Evolutionary conservation across 2,329 filamentous ascomycete genomes (phyloP), one percentile per base, ranked within the genome.

Genomic region (Apiospora aurea): DNA sequence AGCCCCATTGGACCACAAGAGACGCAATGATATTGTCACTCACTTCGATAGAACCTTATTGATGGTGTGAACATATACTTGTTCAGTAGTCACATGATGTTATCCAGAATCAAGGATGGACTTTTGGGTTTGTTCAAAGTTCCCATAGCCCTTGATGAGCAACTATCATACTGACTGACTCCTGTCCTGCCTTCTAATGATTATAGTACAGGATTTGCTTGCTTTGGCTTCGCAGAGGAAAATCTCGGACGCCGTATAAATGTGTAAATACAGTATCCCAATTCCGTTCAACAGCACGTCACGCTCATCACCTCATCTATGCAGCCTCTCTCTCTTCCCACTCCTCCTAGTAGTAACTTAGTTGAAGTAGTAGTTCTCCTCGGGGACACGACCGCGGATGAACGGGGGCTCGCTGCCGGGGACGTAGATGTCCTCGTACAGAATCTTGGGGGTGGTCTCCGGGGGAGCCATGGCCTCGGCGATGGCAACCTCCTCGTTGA

Each of bases 361-460:
- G 79, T 85, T 93, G 86, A 94, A 97, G 88, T 97, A 98, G 86
- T 92, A 96, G 85, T 95, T 96, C 93, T 98, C 96, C 81, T 98
- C 95, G 71, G 92, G 89, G 73, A 93, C 95, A 75, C 96, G 90
- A 78, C 96, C 96, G 78, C 95, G 91, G 85, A 97, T 90, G 87
- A 93, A 97, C 80, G 91, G 86, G 72, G 95, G 95, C 90, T 98
- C 96, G 74, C 90, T 92, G 77, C 96, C 96, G 76, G 88, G 88
- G 79, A 95, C 95, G 85, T 97, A 98, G 83, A 98, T 97, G 83
- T 98, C 96, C 91, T 99, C 96, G 83, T 90, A 99, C 78, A 99
- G 88, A 78, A 96, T 96, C 84, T 94, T 89, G 71, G 91, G 86
- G 74, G 90, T 97, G 72, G 92, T 82, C 68, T 97, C 94, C 43